Evolutionary conservation across 176 grass and related monocot genomes (phyloP), one percentile per base, ranked within the genome.

Genomic region (Puya raimondii): DNA sequence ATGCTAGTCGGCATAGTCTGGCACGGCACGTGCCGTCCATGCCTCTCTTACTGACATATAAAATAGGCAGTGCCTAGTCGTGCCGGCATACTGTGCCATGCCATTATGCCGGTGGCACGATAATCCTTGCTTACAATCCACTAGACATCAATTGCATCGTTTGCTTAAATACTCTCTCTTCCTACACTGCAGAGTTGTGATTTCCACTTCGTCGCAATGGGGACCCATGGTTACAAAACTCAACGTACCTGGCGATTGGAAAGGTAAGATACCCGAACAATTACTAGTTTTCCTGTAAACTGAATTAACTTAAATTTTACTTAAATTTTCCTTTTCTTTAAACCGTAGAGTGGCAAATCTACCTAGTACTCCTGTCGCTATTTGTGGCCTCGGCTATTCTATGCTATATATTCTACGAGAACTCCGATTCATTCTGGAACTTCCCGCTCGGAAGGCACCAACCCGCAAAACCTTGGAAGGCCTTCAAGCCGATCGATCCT

Each of bases 221-320:
- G 95, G 89, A 80, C 77, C 76, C 23, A 72, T 79, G 66, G 50
- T 93, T 11, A 94, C 87, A 9, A 91, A 86, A 69, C 80, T 99
- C 51, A 88, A 82, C 48, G 95, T 99, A 48, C 90, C 95, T 47
- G 85, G 83, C 70, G 95, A 99, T 70, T 99, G 95, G 87, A 94
- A 94, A 84, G 95, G 95, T 99, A 71, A 67, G 77, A 12, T 9
- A 10, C 51, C 58, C 15, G 67, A 52, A 70, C 14, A 22, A 56
- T 72, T 29, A 12, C 8, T 22, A 3, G 17, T 2, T 16, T 10
- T 9, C n/a, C 21, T 61, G n/a, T 8, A 9, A 61, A 18, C 21
- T 61, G 8, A 10, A 20, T 16, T 20, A 49, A 73, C 33, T 57
- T 65, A 70, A 9, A 0, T 66, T 2, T 47, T 27, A 15, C 18